Base-by-base conservation (phyloP, 495 filamentous ascomycete genomes). In the Penicillium mononematosum region DNA sequence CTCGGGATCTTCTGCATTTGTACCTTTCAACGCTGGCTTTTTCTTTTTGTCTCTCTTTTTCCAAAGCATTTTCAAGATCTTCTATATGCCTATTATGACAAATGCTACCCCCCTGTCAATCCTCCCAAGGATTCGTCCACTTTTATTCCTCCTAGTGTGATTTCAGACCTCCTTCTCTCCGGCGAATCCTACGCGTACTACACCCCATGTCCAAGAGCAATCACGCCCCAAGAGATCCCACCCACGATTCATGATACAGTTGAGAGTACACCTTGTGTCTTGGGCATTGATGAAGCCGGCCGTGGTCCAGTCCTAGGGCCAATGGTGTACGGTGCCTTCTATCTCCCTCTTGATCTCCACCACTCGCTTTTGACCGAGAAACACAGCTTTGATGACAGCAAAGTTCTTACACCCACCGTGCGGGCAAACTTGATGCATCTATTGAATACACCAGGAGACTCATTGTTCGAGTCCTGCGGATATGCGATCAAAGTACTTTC, bases 241-340 rank as follows among this genome's bases (percentile, higher is more conserved):
- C 57, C 69, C 11, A 44, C 59, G 25, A 22, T 59, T 25, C 19
- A 20, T 9, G 43, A 62, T 17, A n/a, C 53, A 19, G 17, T 38
- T 8, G 50, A 69, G 56, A 70, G 68, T 48, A 77, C 73, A 63
- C 70, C 68, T 71, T 88, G 86, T 59, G 85, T 88, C 31, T 80
- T 98, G 17, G 94, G 94, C 36, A 87, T 98, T 48, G 94, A 98
- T 70, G 94, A 98, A 80, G 94, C 94, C 55, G 94, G 94, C 46
- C 85, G 94, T 58, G 94, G 94, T 8, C 95, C 94, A 19, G 95
- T 98, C 7, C 81, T 98, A 4, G 94, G 94, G 2, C 93, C 94
- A 11, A 98, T 98, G 94, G 92, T 98, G 59, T 98, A 98, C 78
- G 88, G 87, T 56, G 81, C 91, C 62, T 88, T 93, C 78, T 96